phyloP scores from a whole-genome alignment of 176 grass and related monocot genomes.

The Cenchrus americanus region DNA sequence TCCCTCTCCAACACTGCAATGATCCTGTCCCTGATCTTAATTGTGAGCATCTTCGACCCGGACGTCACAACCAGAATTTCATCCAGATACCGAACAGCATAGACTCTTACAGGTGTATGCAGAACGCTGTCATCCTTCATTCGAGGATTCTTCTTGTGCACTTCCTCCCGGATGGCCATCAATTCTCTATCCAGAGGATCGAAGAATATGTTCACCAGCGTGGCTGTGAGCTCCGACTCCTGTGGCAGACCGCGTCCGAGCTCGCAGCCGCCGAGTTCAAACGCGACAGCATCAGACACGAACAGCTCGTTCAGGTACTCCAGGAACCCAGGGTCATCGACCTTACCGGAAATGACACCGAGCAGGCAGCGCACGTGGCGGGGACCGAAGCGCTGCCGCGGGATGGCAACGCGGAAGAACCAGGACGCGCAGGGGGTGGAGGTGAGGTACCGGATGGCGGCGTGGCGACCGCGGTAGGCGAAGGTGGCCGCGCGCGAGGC shows the following conservation, averaged over 20 bases:
- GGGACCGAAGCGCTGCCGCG: slow-evolving; percentile 53
- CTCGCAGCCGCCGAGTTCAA: slow-evolving; percentile 74
- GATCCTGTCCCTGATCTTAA: slow-evolving; percentile 69
- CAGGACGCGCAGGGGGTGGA: slow-evolving; percentile 60
- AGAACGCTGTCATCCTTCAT: slow-evolving; percentile 53
- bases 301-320: slow-evolving; percentile 63
- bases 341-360: slow-evolving; percentile 52
- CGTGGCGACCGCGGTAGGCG: slow-evolving; percentile 79
- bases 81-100: slow-evolving; percentile 69
- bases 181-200: slow-evolving; percentile 73
- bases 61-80: slow-evolving; percentile 80
- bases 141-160: slow-evolving; percentile 84
- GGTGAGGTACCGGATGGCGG: slow-evolving; percentile 66
- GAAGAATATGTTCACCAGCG: slow-evolving; percentile 80
- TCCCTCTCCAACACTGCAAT: slow-evolving; percentile 61
- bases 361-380: slow-evolving; percentile 63
- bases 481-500: slow-evolving; percentile 67
- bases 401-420: slow-evolving; percentile 74
- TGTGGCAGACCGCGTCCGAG: slow-evolving; percentile 75
- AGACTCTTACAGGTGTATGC: slow-evolving; percentile 79
- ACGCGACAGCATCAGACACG: slow-evolving; percentile 42
- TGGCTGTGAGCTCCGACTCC: slow-evolving; percentile 57
- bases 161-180: slow-evolving; percentile 67
- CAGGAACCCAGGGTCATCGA: slow-evolving; percentile 60
- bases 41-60: slow-evolving; percentile 77